Conservation (phyloP, 2,329 filamentous ascomycete species). For the Aspergillus fijiensis region DNA sequence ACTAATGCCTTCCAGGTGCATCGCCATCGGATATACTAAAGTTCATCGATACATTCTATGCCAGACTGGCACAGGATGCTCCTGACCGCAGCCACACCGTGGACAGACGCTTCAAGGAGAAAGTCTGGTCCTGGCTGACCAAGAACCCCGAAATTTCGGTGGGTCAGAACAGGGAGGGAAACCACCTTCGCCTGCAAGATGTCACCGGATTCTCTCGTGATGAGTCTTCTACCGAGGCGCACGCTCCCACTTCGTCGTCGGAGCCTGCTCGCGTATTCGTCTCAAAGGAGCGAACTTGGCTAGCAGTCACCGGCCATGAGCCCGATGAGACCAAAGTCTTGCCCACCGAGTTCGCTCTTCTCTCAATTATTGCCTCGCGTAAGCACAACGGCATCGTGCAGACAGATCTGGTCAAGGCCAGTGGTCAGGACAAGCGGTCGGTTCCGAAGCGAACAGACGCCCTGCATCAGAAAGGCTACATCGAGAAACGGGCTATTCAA, state of each 20-base stretch:
- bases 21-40: slow-evolving; percentile 36
- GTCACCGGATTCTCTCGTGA: slow-evolving; percentile 29
- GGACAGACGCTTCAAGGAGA: slow-evolving; percentile 53
- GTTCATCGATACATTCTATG: slow-evolving; percentile 40
- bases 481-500: slow-evolving; percentile 55
- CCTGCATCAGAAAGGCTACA: slow-evolving; percentile 60
- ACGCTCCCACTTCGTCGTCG: not conserved
- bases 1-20: slow-evolving; percentile 28
- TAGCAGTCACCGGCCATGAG: slow-evolving; percentile 59
- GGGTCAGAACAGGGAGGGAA: slow-evolving; percentile 41
- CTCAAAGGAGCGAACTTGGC: slow-evolving; percentile 58
- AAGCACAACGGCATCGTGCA: slow-evolving; percentile 58
- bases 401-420: slow-evolving; percentile 54
- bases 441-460: slow-evolving; percentile 61
- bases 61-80: slow-evolving; percentile 21
- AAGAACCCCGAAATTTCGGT: slow-evolving; percentile 57
- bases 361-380: slow-evolving; percentile 59
- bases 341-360: slow-evolving; percentile 54
- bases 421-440: slow-evolving; percentile 65
- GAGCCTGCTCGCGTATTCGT: slow-evolving; percentile 46
- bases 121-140: slow-evolving; percentile 59
- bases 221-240: slow-evolving; percentile 4
- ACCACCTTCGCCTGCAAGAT: slow-evolving; percentile 43
- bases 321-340: slow-evolving; percentile 56
- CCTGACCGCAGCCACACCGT: slow-evolving; percentile 32